Evolutionary conservation across 768 basidiomycete species (phyloP), one percentile per base, ranked within the genome.

Genomic region (Naganishia kalamii): DNA sequence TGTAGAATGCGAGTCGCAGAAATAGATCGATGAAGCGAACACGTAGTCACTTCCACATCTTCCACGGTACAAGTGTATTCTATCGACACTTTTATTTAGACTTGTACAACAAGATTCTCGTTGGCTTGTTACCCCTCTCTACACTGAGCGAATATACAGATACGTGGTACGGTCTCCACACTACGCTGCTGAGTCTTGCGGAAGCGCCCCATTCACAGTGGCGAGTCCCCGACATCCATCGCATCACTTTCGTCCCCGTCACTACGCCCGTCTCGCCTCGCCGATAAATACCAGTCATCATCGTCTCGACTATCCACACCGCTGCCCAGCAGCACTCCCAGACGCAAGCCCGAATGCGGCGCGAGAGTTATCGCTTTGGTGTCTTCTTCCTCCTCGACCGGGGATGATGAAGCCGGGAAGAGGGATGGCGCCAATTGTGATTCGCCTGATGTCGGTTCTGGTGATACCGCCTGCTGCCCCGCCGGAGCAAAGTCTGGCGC

Each of bases 251-350:
- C 54, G 4, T 40, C 54, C 4, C 40, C 35, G 8, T 57, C 54
- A 25, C 40, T 35, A 27, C 17, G 21, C 4, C n/a, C 54, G 21
- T 6, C 8, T n/a, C 11, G 12, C 43, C n/a, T 35, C 6, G 29
- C 54, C 11, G 32, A 37, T 27, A 33, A 1, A 15, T 37, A 40
- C 54, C 54, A 57, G 25, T 10, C 54, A 57, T 57, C 54, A 17
- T 57, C 54, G 7, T 50, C 48, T 19, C 48, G 25, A 50, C 29
- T 25, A n/a, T 57, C 54, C 11, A 44, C 43, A 10, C 54, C 54
- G 40, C 54, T 57, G 19, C 54, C 54, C 19, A 57, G 54, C 54
- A 57, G 27, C 21, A 57, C 54, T 23, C 54, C 54, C 4, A 57
- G 54, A 13, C 54, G 27, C 54, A 57, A 15, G 17, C 54, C 54